phyloP scores from a whole-genome alignment of 2,329 filamentous ascomycete genomes.

The Acrodontium crateriforme region DNA sequence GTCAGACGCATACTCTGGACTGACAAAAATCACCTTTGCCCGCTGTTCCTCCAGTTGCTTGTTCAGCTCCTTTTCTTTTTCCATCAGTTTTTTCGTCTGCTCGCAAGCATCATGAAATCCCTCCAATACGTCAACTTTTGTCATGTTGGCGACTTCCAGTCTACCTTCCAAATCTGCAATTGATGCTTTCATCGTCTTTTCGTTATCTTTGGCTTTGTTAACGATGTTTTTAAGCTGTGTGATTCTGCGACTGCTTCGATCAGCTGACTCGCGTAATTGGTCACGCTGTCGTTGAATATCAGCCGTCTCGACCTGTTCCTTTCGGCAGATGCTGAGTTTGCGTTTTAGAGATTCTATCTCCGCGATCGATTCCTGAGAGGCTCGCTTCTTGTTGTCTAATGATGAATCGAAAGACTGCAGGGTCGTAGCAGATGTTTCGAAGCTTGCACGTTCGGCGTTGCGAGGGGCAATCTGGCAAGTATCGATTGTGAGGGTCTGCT shows the following conservation, averaged over 20 bases:
- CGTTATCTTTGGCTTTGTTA: conserved; percentile 24
- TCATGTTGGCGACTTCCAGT: conserved; percentile 26
- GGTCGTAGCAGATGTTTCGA: conserved; percentile 9
- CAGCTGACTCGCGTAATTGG: conserved; percentile 23
- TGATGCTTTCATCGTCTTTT: conserved; percentile 23
- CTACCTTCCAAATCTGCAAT: conserved; percentile 26
- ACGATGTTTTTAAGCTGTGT: conserved; percentile 27
- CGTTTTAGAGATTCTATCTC: conserved; percentile 27
- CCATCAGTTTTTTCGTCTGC: conserved; percentile 20
- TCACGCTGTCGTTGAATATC: conserved; percentile 26
- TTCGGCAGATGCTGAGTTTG: conserved; percentile 22
- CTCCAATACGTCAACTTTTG: conserved; percentile 26
- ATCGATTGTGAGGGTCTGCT: conserved; percentile 9
- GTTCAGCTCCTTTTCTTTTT: conserved; percentile 16
- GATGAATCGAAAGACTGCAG: conserved; percentile 11
- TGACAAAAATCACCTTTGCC: conserved; percentile 2
- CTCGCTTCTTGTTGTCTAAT: conserved; percentile 17
- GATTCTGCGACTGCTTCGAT: conserved; percentile 24
- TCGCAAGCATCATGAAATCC: conserved; percentile 22
- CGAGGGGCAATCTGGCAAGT: conserved; percentile 4
- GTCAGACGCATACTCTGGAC: conserved; percentile 3
- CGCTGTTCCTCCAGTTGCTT: conserved; percentile 7
- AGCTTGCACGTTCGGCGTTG: conserved; percentile 1
- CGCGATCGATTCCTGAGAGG: conserved; percentile 14
- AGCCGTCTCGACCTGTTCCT: conserved; percentile 21